Conservation (phyloP, 108 stramenopile species). For the Fragilaria crotonensis region DNA sequence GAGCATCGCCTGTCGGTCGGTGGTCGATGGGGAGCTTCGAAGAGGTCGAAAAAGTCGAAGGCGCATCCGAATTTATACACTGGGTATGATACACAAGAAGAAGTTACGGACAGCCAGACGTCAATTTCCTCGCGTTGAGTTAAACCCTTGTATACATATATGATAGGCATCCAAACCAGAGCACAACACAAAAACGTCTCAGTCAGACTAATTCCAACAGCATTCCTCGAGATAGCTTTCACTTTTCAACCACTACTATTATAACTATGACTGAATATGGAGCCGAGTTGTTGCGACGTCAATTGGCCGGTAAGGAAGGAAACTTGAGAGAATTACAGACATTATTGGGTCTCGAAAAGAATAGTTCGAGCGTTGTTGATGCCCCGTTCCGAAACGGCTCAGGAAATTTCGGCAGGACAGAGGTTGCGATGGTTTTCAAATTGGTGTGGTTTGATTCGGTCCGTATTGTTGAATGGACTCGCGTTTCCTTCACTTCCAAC, state of each 20-base stretch:
- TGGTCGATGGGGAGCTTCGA: no score
- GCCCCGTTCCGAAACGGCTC: neutral
- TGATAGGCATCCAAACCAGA: no score
- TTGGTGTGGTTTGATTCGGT: neutral
- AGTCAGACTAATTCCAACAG: no score
- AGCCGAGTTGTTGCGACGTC: conserved; percentile 73
- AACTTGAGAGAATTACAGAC: neutral
- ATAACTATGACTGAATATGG: conserved; percentile 75
- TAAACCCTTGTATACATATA: no score
- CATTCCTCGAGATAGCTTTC: no score
- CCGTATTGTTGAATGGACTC: neutral
- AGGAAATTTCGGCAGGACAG: neutral
- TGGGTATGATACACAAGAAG: no score
- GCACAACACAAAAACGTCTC: no score
- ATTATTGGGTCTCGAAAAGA: neutral
- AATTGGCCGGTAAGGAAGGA: conserved; percentile 60
- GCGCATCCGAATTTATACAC: no score
- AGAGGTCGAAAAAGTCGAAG: no score
- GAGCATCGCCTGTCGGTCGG: no score
- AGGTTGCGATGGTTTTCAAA: neutral
- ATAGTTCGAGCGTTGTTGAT: neutral
- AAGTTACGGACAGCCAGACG: no score
- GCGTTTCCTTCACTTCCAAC: neutral
- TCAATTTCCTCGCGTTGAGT: no score
- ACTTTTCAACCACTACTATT: neutral